Evolutionary conservation across 75 land plant species (phyloP), one percentile per base, ranked within the genome.

Genomic region (Picea glauca): DNA sequence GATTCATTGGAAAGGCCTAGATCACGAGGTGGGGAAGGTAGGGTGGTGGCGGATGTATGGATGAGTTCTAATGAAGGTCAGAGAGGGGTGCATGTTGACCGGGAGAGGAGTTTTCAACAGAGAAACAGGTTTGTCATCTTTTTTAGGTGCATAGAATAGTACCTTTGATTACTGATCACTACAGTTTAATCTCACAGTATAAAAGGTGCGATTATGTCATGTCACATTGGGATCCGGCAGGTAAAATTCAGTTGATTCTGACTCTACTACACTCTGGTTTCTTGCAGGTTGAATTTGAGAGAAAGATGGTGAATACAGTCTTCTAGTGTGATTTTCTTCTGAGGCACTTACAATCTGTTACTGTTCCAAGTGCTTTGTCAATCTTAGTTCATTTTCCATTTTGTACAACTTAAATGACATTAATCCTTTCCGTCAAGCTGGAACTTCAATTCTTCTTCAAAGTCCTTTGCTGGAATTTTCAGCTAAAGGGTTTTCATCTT

Each of bases 1-100:
- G 91, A 89, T 23, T 86, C 76, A 72, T 54, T 58, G 54, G 89
- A 83, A 20, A 87, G 93, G 62, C 87, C 93, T 65, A 77, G 81
- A 20, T 85, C 90, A 5, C 88, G 87, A 75, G 87, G 90, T 12
- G 77, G 33, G 35, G 81, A 76, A 5, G 82, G 23, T 46, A 58
- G 59, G 33, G 75, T 4, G 13, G 62, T 4, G 9, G 66, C 77
- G 43, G 90, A 91, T 74, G 50, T 81, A 12, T 88, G 88, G 93
- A 72, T 61, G 20, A 83, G 83, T 58, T 73, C 87, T 38, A 62
- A 46, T 78, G 91, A 87, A 31, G 87, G 83, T 9, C 62, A 84
- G 64, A 58, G 84, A 79, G 83, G 80, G 58, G 78, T 75, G 23
- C 80, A 76, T 26, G 82, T 78, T 74, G 76, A 83, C 61, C 73